Percentiles rank a stretch among this genome's conserved stretches.
Evolutionary conservation across 208 protist species (phyloP).

Genomic region (Trypanosoma melophagium): DNA sequence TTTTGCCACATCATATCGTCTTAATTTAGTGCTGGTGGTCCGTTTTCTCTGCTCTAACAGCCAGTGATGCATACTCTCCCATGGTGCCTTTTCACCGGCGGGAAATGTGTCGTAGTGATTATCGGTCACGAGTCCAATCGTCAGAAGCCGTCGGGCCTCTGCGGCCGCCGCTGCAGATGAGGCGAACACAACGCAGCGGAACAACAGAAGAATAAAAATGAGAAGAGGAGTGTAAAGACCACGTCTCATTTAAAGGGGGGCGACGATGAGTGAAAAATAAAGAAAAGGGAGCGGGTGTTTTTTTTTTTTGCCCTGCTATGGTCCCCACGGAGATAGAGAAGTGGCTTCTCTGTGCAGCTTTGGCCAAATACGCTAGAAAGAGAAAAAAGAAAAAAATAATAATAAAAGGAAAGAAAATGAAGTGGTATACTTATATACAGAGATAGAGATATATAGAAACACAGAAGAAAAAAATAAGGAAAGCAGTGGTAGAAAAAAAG

Average conservation of each 20-base stretch:
- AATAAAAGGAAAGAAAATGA: too few relatives aligned
- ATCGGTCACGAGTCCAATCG: conserved; percentile 23
- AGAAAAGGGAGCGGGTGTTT: too few relatives aligned
- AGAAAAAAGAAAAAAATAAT: too few relatives aligned
- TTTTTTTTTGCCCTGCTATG: too few relatives aligned
- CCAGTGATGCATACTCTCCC: conserved; percentile 23
- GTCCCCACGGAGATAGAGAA: too few relatives aligned
- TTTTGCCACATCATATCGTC: conserved; percentile 29
- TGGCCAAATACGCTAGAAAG: too few relatives aligned
- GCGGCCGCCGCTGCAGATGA: too few relatives aligned
- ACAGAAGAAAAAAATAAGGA: neutral
- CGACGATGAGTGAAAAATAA: too few relatives aligned
- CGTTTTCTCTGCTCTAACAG: conserved; percentile 22
- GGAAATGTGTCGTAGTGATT: conserved; percentile 33
- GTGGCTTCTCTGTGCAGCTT: too few relatives aligned
- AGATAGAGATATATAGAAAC: conserved; percentile 9
- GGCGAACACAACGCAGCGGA: too few relatives aligned
- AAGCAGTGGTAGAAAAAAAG: neutral
- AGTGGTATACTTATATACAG: conserved; percentile 3
- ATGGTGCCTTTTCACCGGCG: conserved; percentile 29
- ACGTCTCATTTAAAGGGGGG: neutral
- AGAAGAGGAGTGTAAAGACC: neutral
- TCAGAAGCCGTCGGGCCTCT: conserved; percentile 10
- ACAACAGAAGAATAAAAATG: conserved; percentile 14
- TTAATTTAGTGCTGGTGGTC: conserved; percentile 16